Percentiles rank a stretch among this genome's conserved stretches.
Evolutionary conservation across 2,329 filamentous ascomycete species (phyloP).

Genomic region (Talaromyces marneffei): DNA sequence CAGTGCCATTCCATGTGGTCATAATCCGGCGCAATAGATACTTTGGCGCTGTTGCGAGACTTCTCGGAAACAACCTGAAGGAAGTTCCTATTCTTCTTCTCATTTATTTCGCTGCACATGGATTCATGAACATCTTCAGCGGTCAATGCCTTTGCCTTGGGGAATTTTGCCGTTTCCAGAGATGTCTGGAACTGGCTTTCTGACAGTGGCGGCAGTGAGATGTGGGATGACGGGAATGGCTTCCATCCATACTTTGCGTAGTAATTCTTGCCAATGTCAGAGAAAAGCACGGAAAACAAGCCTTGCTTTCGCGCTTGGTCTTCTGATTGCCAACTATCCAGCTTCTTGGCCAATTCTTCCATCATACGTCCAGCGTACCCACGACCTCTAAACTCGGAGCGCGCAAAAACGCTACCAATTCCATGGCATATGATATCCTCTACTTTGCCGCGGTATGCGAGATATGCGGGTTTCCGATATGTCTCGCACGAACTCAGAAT

Average conservation of each 20-base stretch:
- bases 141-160: conserved; percentile 27
- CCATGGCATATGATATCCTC: conserved; percentile 61
- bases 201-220: conserved; percentile 52
- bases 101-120: conserved; percentile 58
- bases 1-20: conserved; percentile 71
- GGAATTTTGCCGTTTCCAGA: conserved; percentile 22
- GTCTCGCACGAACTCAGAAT: conserved; percentile 58
- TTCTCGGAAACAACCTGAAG: conserved; percentile 47
- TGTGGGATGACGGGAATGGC: conserved; percentile 65
- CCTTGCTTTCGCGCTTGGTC: conserved; percentile 35
- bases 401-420: conserved; percentile 73
- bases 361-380: conserved; percentile 78
- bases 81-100: conserved; percentile 58
- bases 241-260: conserved; percentile 75
- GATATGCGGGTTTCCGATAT: conserved; percentile 37
- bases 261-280: conserved; percentile 77
- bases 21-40: conserved; percentile 64
- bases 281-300: conserved; percentile 74
- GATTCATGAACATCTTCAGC: conserved; percentile 29
- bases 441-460: conserved; percentile 47
- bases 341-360: conserved; percentile 53
- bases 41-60: conserved; percentile 43
- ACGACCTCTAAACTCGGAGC: conserved; percentile 58
- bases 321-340: conserved; percentile 50
- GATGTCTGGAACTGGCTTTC: conserved; percentile 19